Percentiles rank a stretch among this genome's conserved stretches.
These are phyloP conservation scores for Thoreauomyces humboldtii DNA, from an alignment of 192 early-diverging fungal genomes.

Conservation along the genomic window DNA sequence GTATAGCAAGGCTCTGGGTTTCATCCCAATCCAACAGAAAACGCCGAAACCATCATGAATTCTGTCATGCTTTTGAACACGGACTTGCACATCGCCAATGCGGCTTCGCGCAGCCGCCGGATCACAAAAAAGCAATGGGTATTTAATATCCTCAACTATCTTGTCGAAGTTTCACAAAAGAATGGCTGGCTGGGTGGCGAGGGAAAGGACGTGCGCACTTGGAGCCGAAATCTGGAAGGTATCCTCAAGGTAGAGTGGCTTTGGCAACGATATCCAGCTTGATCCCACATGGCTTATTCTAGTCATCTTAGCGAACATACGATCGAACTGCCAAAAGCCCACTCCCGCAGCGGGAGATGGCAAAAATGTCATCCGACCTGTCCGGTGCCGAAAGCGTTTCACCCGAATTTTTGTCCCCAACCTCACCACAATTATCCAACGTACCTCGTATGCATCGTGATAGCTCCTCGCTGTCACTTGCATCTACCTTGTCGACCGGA, in stretches of 20 bases:
- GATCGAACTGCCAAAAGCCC: constrained; percentile 20
- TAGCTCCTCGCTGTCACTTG: constrained; percentile 16
- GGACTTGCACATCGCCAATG: constrained; percentile 82
- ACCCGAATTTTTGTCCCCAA: neutral
- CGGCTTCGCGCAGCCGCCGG: constrained; percentile 53
- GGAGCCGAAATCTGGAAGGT: neutral
- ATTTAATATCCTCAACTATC: neutral
- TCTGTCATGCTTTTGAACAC: constrained; percentile 89
- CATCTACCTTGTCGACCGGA: constrained; percentile 21
- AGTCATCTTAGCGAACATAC: constrained; percentile 15
- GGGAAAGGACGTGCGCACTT: neutral
- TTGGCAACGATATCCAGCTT: too few relatives aligned
- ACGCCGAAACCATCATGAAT: constrained; percentile 80
- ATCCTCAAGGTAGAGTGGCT: neutral
- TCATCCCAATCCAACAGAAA: neutral
- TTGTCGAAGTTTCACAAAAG: neutral
- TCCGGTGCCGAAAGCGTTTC: neutral
- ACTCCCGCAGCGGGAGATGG: constrained; percentile 18
- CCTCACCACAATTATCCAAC: neutral
- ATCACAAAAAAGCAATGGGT: constrained; percentile 66
- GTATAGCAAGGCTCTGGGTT: too few relatives aligned
- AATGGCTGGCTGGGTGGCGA: neutral
- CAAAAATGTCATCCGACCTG: constrained; percentile 1
- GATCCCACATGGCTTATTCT: too few relatives aligned
- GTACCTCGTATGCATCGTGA: constrained; percentile 16